These are phyloP conservation scores for Schwanniomyces etchellsii DNA, from an alignment of 1,139 yeast genomes.

Conservation along the genomic window DNA sequence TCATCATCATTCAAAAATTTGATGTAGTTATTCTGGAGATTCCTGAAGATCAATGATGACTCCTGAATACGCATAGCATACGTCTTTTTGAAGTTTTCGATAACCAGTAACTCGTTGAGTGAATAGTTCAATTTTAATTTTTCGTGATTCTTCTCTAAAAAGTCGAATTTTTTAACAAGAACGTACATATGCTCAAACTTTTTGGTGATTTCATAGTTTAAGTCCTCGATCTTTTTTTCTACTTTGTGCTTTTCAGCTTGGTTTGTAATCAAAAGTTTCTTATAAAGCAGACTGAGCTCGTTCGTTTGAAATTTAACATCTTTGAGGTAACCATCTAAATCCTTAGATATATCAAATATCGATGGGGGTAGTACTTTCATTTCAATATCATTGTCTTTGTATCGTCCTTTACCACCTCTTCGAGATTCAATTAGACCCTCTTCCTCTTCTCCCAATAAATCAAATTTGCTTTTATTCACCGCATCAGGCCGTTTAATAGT, in stretches of 20 bases:
- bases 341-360: slow-evolving; percentile 67
- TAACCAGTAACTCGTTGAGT: slow-evolving; percentile 54
- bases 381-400: slow-evolving; percentile 28
- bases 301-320: slow-evolving; percentile 46
- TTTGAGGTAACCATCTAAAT: slow-evolving; percentile 57
- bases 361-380: slow-evolving; percentile 65
- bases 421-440: slow-evolving; percentile 41
- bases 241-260: slow-evolving; percentile 69
- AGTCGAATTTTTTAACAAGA: slow-evolving; percentile 63
- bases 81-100: slow-evolving; percentile 75
- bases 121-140: slow-evolving; percentile 30
- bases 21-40: slow-evolving; percentile 83
- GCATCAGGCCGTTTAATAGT: slow-evolving; percentile 50
- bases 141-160: slow-evolving; percentile 35
- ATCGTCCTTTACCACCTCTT: slow-evolving; percentile 8
- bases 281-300: slow-evolving; percentile 63
- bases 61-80: slow-evolving; percentile 84
- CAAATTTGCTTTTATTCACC: slow-evolving; percentile 20
- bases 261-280: slow-evolving; percentile 80
- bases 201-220: slow-evolving; percentile 69
- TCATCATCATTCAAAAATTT: slow-evolving; percentile 71
- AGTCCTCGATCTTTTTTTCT: slow-evolving; percentile 64
- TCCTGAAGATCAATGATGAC: slow-evolving; percentile 69
- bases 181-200: slow-evolving; percentile 73
- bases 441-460: slow-evolving; percentile 46